Evolutionary conservation across 2,329 filamentous ascomycete species (phyloP).

Genomic region (Colletotrichum tropicicola): DNA sequence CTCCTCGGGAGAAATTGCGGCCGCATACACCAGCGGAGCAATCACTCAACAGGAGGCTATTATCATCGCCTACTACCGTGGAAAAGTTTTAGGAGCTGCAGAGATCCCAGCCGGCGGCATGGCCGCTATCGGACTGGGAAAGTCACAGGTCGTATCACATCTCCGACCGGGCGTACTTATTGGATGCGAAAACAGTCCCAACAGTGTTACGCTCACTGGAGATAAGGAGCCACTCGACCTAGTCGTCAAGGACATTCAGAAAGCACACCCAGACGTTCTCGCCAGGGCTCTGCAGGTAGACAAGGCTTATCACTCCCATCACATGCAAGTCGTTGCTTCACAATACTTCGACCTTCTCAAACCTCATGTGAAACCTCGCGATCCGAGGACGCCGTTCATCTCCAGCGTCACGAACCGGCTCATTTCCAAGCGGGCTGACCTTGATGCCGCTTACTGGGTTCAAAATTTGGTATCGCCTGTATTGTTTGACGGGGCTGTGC

Average conservation of each 20-base stretch:
- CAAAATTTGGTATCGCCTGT: constrained; percentile 11
- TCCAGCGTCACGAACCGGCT: constrained; percentile 39
- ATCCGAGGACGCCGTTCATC: constrained; percentile 6
- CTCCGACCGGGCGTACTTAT: constrained; percentile 36
- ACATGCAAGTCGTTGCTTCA: constrained; percentile 18
- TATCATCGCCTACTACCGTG: constrained; percentile 48
- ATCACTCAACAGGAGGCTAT: constrained; percentile 47
- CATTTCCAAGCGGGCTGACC: constrained; percentile 23
- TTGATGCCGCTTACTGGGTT: constrained; percentile 8
- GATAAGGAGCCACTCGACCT: constrained; percentile 31
- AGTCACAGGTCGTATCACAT: constrained; percentile 37
- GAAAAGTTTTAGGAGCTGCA: constrained; percentile 36
- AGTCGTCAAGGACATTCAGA: constrained; percentile 38
- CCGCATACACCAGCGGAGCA: constrained; percentile 50
- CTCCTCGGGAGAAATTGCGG: constrained; percentile 54
- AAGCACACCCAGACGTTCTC: constrained; percentile 36
- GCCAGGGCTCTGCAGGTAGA: constrained; percentile 44
- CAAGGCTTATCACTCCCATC: constrained; percentile 51
- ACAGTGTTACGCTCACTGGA: constrained; percentile 40
- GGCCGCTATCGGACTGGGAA: constrained; percentile 48
- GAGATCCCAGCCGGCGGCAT: constrained; percentile 42
- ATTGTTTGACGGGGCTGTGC: constrained; percentile 1
- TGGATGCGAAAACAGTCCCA: constrained; percentile 41
- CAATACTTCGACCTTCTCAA: constrained; percentile 45
- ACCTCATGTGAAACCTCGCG: constrained; percentile 33